These are phyloP conservation scores for Globisporangium okanoganense DNA, from an alignment of 352 stramenopile genomes.

Conservation along the genomic window DNA sequence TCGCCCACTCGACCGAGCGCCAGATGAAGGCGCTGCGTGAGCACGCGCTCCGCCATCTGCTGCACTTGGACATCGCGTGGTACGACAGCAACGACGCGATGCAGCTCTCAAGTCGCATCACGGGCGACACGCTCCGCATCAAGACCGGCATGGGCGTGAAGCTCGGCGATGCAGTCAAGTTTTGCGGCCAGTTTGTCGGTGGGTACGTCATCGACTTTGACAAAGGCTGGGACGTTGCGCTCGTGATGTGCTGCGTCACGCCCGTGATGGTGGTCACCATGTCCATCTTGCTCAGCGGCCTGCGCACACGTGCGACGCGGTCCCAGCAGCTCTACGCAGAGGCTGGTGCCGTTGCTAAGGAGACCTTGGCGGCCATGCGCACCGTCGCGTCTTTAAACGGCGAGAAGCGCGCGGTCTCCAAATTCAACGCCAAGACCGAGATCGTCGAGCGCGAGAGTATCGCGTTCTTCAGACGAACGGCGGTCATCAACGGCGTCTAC, in stretches of 20 bases:
- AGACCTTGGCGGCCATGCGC: conserved; percentile 56
- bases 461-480: conserved; percentile 16
- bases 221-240: conserved; percentile 39
- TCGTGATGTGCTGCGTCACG: conserved; percentile 35
- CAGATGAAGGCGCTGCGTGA: conserved; percentile 43
- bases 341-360: conserved; percentile 46
- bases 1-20: conserved; percentile 28
- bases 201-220: conserved; percentile 45
- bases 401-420: conserved; percentile 37
- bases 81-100: conserved; percentile 41
- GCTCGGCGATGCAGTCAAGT: conserved; percentile 38
- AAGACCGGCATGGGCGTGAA: conserved; percentile 53
- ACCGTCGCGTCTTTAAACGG: conserved; percentile 45
- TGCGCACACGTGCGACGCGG: conserved; percentile 17
- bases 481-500: conserved; percentile 34
- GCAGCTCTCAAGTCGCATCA: conserved; percentile 39
- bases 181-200: conserved; percentile 27
- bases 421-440: conserved; percentile 27
- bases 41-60: conserved; percentile 35
- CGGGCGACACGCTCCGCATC: conserved; percentile 54
- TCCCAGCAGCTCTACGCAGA: conserved; percentile 45
- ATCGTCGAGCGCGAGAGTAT: conserved; percentile 32
- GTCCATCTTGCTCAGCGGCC: conserved; percentile 23
- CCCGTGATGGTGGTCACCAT: conserved; percentile 27
- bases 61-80: conserved; percentile 51